Evolutionary conservation across 2,329 filamentous ascomycete genomes (phyloP), one percentile per base, ranked within the genome.

Genomic region (Fusarium nygamai): DNA sequence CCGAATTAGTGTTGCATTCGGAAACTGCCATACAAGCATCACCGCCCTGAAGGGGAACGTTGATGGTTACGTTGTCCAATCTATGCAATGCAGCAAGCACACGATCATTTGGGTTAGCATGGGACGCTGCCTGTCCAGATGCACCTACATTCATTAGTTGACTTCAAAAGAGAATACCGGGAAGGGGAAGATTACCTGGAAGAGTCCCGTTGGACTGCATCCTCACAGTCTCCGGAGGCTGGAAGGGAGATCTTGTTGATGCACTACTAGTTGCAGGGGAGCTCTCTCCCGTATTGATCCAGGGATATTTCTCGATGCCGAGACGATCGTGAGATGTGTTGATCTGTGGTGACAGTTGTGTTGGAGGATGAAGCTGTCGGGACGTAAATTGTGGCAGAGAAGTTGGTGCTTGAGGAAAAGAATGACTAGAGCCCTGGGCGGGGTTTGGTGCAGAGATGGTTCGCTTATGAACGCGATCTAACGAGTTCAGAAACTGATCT

Each of bases 1-100:
- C 86, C 10, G 89, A 90, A 8, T 86, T 86, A 1, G 89, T 92
- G 51, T 88, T 86, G 78, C 91, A 92, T 69, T 88, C 84, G 3
- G 84, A 80, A 22, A 88, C 86, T 72, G 88, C 90, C 83, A 90
- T 88, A 77, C 90, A 92, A 31, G 76, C 80, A 20, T 81, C 78
- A 11, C 80, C 78, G 38, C 80, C 78, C 22, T 76, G 64, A 19
- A 79, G 74, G 47, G 63, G 48, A 27, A 47, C 61, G 10, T 72
- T 69, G 46, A 69, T 67, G 29, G 53, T 38, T 24, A 78, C 66
- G 33, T 73, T 67, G 29, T 69, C 62, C 64, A 59, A 74, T 61
- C 4, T 22, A 29, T 57, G 51, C 47, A 66, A 76, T 22, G 67
- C 74, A 48, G 74, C 56, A 20, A 78, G 60, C 8, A 78, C 61